Evolutionary conservation across 441 rosid species (phyloP).

Genomic region (Gossypium trilobum): DNA sequence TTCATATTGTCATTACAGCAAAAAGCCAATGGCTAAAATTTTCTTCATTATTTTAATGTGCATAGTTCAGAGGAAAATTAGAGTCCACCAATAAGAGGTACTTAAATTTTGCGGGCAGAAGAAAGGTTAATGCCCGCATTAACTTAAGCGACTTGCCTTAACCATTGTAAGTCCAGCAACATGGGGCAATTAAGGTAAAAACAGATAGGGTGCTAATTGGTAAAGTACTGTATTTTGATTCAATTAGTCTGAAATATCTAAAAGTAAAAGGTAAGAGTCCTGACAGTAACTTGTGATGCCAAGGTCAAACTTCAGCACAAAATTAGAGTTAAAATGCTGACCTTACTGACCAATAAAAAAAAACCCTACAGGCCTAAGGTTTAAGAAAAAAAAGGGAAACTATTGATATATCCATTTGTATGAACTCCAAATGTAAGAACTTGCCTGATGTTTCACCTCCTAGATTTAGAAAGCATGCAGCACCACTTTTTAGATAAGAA

Average conservation of each 20-base stretch:
- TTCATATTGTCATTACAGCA: background rate
- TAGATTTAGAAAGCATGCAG: conserved; percentile 62
- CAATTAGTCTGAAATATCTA: background rate
- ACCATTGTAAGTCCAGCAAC: background rate
- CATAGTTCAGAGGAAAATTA: background rate
- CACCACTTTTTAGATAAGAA: conserved; percentile 57
- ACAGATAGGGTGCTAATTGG: background rate
- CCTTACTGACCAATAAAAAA: background rate
- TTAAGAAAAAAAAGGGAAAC: background rate
- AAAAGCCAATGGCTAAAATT: background rate
- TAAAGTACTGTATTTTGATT: background rate
- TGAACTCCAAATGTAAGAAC: conserved; percentile 17
- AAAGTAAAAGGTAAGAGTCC: background rate
- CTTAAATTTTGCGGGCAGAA: background rate
- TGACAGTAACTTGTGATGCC: background rate
- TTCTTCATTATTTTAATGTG: background rate
- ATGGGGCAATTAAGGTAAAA: background rate
- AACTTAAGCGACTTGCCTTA: background rate
- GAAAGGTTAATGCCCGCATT: background rate
- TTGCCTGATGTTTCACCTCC: conserved; percentile 49
- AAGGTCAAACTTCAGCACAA: background rate
- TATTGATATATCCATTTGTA: background rate
- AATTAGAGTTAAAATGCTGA: background rate
- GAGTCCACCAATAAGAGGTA: background rate
- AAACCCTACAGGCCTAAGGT: background rate